phyloP scores from a whole-genome alignment of 371 early-diverging fungal genomes.

The Apophysomyces ossiformis region DNA sequence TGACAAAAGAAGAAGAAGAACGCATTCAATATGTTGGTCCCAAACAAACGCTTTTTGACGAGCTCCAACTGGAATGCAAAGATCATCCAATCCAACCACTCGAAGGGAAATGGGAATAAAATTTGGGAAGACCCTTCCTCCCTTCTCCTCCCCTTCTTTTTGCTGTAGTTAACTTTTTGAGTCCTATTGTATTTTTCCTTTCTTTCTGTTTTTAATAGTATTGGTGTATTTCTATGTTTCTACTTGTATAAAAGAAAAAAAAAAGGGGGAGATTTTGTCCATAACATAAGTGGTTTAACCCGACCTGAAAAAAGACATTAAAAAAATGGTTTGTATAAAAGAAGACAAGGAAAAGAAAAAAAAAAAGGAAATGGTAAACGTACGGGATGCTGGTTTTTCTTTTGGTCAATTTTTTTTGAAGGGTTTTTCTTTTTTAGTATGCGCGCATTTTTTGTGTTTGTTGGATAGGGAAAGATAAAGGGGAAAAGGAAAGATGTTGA shows the following conservation, averaged over 20 bases:
- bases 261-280: background rate
- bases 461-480: background rate
- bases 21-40: conserved; percentile 24
- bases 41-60: conserved; percentile 30
- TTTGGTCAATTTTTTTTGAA: background rate
- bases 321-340: background rate
- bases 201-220: background rate
- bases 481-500: conserved; percentile 2
- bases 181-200: background rate
- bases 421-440: background rate
- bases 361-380: background rate
- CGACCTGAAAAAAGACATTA: background rate
- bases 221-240: background rate
- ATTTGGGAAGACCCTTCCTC: background rate
- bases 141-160: too few species aligned
- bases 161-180: too few species aligned
- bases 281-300: conserved; percentile 8
- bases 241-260: background rate
- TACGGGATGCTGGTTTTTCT: conserved; percentile 1
- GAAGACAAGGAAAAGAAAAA: background rate
- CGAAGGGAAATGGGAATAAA: conserved; percentile 43
- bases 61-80: conserved; percentile 27
- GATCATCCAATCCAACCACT: conserved; percentile 31
- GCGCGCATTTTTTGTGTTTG: background rate
- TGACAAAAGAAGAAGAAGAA: conserved; percentile 33